phyloP scores from a whole-genome alignment of 2,329 filamentous ascomycete species.

The Talaromyces sp. region DNA sequence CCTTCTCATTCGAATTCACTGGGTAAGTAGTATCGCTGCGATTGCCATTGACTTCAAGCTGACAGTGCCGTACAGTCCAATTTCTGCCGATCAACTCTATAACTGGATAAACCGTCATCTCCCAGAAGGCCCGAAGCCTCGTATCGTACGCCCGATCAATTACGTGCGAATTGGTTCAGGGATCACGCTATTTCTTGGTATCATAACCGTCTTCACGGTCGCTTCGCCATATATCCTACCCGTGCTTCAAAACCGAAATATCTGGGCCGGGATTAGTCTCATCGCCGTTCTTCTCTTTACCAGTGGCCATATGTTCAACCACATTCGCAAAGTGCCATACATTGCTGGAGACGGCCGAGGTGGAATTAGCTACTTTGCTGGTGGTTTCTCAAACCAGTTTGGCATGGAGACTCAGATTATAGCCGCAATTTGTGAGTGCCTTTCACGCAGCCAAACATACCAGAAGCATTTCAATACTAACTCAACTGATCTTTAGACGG shows the following conservation, averaged over 20 bases:
- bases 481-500: constrained; percentile 52
- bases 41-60: not conserved
- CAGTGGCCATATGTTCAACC: constrained; percentile 98
- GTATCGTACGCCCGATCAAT: constrained; percentile 81
- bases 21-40: constrained; percentile 54
- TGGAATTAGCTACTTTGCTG: constrained; percentile 83
- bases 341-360: constrained; percentile 79
- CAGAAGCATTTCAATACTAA: not conserved
- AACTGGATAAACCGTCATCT: constrained; percentile 75
- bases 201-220: constrained; percentile 64
- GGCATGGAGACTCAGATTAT: constrained; percentile 95
- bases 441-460: not conserved
- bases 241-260: constrained; percentile 79
- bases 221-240: constrained; percentile 76
- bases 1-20: constrained; percentile 79
- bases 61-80: constrained; percentile 49
- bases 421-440: constrained; percentile 79
- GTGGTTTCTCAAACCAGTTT: constrained; percentile 88
- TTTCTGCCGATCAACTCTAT: constrained; percentile 72
- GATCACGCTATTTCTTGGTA: constrained; percentile 65
- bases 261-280: constrained; percentile 88
- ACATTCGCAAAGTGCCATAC: constrained; percentile 93
- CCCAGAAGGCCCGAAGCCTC: constrained; percentile 70
- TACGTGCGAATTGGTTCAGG: constrained; percentile 69
- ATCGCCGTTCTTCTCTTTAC: constrained; percentile 90